Evolutionary conservation across 2,329 filamentous ascomycete genomes (phyloP).

Genomic region (Hypoxylon sp.): DNA sequence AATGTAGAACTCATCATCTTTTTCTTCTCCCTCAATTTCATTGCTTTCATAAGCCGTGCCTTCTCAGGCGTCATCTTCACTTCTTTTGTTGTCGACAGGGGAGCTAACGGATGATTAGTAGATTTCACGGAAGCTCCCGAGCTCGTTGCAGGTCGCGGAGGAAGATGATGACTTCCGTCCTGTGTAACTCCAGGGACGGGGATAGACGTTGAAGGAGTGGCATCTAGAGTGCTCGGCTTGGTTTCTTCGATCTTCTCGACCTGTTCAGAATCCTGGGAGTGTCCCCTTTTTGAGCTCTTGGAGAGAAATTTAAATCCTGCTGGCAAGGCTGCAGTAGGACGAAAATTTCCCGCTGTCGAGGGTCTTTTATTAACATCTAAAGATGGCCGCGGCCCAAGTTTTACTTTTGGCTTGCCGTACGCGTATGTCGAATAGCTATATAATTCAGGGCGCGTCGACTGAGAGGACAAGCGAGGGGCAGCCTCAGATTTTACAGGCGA

Average conservation of each 20-base stretch:
- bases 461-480: conserved; percentile 64
- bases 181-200: conserved; percentile 55
- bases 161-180: conserved; percentile 55
- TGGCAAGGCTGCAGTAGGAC: conserved; percentile 84
- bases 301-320: conserved; percentile 81
- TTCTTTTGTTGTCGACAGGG: conserved; percentile 56
- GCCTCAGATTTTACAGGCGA: conserved; percentile 63
- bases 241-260: conserved; percentile 54
- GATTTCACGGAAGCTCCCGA: conserved; percentile 63
- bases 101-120: conserved; percentile 59
- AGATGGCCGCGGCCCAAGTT: conserved; percentile 88
- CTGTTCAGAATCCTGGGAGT: conserved; percentile 54
- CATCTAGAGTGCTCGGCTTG: conserved; percentile 58
- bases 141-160: conserved; percentile 61
- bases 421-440: conserved; percentile 66
- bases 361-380: conserved; percentile 73
- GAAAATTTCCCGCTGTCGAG: conserved; percentile 73
- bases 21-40: conserved; percentile 90
- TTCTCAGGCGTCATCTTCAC: conserved; percentile 86
- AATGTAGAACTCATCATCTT: conserved; percentile 60
- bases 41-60: conserved; percentile 91
- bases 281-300: conserved; percentile 70
- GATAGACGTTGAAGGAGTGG: conserved; percentile 56
- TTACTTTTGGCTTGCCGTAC: conserved; percentile 83
- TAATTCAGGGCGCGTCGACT: conserved; percentile 67